Evolutionary conservation across 164 flowering plant species (phyloP).

Genomic region (Annona cherimola): DNA sequence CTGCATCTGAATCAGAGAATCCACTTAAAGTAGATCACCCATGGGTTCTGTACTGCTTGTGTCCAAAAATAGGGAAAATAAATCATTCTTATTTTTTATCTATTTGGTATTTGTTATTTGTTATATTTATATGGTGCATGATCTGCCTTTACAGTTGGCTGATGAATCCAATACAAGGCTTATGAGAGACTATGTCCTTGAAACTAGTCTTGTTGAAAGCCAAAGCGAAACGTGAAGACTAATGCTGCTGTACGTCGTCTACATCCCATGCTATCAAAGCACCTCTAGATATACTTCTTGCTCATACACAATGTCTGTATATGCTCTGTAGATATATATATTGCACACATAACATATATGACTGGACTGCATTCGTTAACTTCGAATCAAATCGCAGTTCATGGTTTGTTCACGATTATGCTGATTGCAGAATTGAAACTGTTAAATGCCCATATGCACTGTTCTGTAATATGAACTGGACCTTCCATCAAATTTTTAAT

Average conservation of each 20-base stretch:
- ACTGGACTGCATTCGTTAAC: neutral
- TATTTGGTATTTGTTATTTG: neutral
- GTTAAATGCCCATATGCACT: no score
- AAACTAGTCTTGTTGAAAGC: constrained; percentile 51
- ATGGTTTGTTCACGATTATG: neutral
- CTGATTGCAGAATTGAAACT: no score
- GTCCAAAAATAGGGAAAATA: no score
- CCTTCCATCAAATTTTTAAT: no score
- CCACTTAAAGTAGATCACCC: no score
- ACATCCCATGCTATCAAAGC: neutral
- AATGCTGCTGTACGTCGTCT: neutral
- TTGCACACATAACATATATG: neutral
- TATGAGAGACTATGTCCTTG: constrained; percentile 81
- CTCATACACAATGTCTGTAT: neutral
- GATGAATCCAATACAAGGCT: constrained; percentile 68
- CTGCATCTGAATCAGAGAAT: no score
- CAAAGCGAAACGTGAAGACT: constrained; percentile 24
- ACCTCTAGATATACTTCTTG: neutral
- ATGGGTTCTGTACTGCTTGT: no score
- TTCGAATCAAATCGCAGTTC: neutral
- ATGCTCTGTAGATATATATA: neutral
- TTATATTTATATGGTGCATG: neutral
- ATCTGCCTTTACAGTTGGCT: constrained; percentile 46
- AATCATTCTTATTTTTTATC: neutral
- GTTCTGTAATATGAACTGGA: no score